A percentile compares a stretch with the other conserved stretches of the same genome.
phyloP scores from a whole-genome alignment of 1,139 yeast genomes.

The Lodderomyces metapsilosis region DNA sequence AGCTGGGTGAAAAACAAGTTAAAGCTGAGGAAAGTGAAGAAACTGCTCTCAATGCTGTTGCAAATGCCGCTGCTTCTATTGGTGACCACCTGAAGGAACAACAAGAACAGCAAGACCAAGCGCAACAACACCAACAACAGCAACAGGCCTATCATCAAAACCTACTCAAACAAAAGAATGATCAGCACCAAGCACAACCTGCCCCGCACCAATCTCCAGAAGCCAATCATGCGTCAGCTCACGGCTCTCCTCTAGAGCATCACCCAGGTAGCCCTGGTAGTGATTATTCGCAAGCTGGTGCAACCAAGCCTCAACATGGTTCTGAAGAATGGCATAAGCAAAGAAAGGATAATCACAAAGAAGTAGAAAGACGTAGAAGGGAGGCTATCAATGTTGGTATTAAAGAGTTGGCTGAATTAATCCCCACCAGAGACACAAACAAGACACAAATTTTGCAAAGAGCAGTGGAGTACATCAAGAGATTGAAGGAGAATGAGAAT shows the following conservation, averaged over 20 bases:
- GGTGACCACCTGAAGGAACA: conserved; percentile 4
- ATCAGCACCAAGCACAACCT: conserved; percentile 15
- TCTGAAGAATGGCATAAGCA: conserved; percentile 85
- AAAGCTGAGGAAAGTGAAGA: not conserved
- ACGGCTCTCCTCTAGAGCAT: conserved; percentile 2
- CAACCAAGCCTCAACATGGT: conserved; percentile 53
- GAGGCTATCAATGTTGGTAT: conserved; percentile 90
- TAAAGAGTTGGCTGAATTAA: conserved; percentile 72
- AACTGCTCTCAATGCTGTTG: conserved; percentile 3
- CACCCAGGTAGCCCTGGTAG: conserved; percentile 2
- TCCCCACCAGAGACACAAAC: conserved; percentile 88
- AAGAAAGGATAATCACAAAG: conserved; percentile 91
- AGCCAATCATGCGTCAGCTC: conserved; percentile 7
- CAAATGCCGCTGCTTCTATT: conserved; percentile 2
- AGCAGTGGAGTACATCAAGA: conserved; percentile 85
- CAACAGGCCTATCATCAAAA: conserved; percentile 6
- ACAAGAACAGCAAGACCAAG: conserved; percentile 4
- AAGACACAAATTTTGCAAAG: conserved; percentile 86
- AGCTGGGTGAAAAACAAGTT: not conserved
- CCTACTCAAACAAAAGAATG: conserved; percentile 2
- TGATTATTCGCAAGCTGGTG: not conserved
- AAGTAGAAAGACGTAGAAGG: conserved; percentile 94
- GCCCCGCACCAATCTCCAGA: conserved; percentile 31
- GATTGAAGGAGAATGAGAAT: conserved; percentile 84
- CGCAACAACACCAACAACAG: conserved; percentile 6